Evolutionary conservation across 352 stramenopile genomes (phyloP).

Genomic region (Phytophthora sojae): DNA sequence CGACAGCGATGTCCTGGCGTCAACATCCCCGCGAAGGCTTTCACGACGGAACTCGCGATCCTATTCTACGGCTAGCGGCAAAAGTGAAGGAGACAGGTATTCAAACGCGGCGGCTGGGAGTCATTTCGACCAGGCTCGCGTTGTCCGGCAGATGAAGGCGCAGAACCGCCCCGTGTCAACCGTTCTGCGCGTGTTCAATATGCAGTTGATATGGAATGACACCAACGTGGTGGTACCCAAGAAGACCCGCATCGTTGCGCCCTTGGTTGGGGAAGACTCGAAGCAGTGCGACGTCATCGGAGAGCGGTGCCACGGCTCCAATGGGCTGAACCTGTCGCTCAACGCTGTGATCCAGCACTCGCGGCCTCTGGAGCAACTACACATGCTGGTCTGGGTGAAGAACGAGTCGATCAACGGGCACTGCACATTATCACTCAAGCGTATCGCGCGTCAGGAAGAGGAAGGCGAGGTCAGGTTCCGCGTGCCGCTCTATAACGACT

Average conservation of each 20-base stretch:
- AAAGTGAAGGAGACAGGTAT: conserved; percentile 35
- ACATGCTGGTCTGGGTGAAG: conserved; percentile 89
- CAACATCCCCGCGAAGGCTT: conserved; percentile 29
- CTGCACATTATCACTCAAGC: conserved; percentile 84
- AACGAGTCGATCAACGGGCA: conserved; percentile 82
- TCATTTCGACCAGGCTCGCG: conserved; percentile 82
- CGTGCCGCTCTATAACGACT: conserved; percentile 83
- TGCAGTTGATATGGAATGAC: conserved; percentile 76
- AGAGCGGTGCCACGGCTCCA: conserved; percentile 63
- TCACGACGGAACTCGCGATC: conserved; percentile 55
- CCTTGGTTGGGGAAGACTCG: conserved; percentile 75
- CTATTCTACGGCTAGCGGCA: conserved; percentile 48
- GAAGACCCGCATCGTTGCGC: conserved; percentile 76
- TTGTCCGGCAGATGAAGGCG: conserved; percentile 71
- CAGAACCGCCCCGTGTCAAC: conserved; percentile 67
- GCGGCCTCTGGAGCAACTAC: conserved; percentile 73
- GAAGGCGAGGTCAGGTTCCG: conserved; percentile 77
- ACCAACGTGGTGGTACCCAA: conserved; percentile 77
- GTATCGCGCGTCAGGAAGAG: conserved; percentile 73
- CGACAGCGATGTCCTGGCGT: conserved; percentile 28
- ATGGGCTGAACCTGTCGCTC: conserved; percentile 66
- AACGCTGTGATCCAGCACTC: conserved; percentile 82
- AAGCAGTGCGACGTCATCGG: conserved; percentile 86
- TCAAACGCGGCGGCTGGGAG: conserved; percentile 52
- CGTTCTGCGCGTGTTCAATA: conserved; percentile 77